Evolutionary conservation across 176 grass and related monocot genomes (phyloP).

Genomic region (Phyllostachys edulis): DNA sequence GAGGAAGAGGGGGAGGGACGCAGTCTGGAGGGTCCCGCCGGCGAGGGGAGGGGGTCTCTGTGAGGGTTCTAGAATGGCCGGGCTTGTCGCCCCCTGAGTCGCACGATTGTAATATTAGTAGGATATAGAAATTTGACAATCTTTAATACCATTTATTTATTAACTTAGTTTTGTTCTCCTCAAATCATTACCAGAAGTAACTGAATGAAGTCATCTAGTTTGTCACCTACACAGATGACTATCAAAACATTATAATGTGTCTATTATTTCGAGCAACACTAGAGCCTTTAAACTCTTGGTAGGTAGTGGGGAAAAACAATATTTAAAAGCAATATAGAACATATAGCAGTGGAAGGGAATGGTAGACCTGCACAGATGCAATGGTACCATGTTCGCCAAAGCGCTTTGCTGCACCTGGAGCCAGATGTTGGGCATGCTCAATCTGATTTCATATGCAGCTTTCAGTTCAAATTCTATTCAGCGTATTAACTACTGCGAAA

Average conservation of each 20-base stretch:
- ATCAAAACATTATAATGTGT: neutral
- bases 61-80: too few relatives aligned
- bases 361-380: conserved; percentile 77
- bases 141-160: neutral
- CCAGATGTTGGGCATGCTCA: conserved; percentile 92
- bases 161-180: neutral
- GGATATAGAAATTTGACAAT: neutral
- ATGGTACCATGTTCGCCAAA: conserved; percentile 75
- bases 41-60: too few relatives aligned
- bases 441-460: conserved; percentile 53
- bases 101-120: neutral
- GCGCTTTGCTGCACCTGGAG: conserved; percentile 49
- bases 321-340: neutral
- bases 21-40: too few relatives aligned
- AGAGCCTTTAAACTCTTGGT: neutral
- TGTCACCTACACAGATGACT: neutral
- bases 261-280: neutral
- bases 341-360: conserved; percentile 6
- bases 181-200: neutral
- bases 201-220: neutral
- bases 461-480: conserved; percentile 31
- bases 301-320: neutral
- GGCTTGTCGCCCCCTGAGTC: too few relatives aligned
- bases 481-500: neutral
- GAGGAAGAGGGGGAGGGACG: too few relatives aligned